phyloP scores from a whole-genome alignment of 1,139 yeast genomes.

The Geotrichum reessii region DNA sequence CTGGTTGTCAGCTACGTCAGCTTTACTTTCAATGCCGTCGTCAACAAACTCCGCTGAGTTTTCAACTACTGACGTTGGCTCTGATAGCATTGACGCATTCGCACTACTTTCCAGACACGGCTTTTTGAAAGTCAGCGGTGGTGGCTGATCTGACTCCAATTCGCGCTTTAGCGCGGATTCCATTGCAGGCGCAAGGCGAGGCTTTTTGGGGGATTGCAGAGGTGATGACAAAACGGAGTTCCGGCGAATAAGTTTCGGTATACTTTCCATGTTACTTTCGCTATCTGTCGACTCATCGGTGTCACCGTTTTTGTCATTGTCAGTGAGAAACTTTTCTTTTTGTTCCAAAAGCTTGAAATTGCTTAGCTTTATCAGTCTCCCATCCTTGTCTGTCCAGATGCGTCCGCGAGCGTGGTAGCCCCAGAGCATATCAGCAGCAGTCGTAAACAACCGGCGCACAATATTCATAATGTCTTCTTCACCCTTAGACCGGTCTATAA shows the following conservation, averaged over 20 bases:
- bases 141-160: neutral
- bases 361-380: neutral
- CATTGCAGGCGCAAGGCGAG: neutral
- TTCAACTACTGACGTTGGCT: neutral
- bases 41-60: neutral
- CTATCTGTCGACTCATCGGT: conserved; percentile 1
- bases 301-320: neutral
- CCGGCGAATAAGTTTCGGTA: neutral
- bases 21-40: neutral
- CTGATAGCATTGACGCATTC: neutral
- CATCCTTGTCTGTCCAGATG: neutral
- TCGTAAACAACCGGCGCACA: neutral
- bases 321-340: neutral
- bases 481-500: neutral
- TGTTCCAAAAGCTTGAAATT: neutral
- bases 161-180: neutral
- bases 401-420: conserved; percentile 5
- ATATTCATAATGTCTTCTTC: neutral
- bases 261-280: neutral
- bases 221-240: neutral
- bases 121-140: neutral
- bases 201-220: neutral
- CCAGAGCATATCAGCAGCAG: conserved; percentile 1
- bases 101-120: neutral
- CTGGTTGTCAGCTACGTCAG: neutral